phyloP scores from a whole-genome alignment of 495 filamentous ascomycete genomes.

The Hypoxylon subgilvum region DNA sequence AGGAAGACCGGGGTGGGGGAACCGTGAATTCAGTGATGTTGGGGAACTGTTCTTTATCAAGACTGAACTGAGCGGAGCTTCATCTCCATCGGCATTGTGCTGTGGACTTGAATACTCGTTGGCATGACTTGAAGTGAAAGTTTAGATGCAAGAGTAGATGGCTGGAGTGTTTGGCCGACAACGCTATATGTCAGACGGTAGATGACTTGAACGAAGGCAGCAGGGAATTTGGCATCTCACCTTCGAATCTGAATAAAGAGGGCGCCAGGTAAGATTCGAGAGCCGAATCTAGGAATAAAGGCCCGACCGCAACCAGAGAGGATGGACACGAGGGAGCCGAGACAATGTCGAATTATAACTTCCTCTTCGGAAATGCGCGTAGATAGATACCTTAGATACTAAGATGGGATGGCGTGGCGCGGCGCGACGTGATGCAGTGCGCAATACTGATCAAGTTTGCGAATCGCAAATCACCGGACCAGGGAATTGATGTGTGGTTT shows the following conservation, averaged over 20 bases:
- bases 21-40: neutral
- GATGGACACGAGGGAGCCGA: neutral
- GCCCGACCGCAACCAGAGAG: too few species aligned
- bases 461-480: neutral
- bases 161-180: neutral
- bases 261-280: slow-evolving; percentile 10
- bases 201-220: neutral
- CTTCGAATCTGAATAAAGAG: slow-evolving; percentile 14
- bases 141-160: slow-evolving; percentile 5
- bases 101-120: neutral
- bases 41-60: neutral
- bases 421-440: slow-evolving; percentile 4
- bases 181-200: neutral
- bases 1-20: too few species aligned
- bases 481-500: slow-evolving; percentile 11
- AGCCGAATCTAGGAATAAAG: neutral
- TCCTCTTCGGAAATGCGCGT: too few species aligned
- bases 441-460: slow-evolving; percentile 1
- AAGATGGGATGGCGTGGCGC: neutral
- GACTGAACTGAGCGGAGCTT: neutral
- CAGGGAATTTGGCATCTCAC: slow-evolving; percentile 12
- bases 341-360: too few species aligned
- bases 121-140: neutral
- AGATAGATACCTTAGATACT: too few species aligned
- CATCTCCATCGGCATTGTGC: neutral